These are phyloP conservation scores for Fusarium sublunatum DNA, from an alignment of 2,329 filamentous ascomycete species.

Conservation along the genomic window DNA sequence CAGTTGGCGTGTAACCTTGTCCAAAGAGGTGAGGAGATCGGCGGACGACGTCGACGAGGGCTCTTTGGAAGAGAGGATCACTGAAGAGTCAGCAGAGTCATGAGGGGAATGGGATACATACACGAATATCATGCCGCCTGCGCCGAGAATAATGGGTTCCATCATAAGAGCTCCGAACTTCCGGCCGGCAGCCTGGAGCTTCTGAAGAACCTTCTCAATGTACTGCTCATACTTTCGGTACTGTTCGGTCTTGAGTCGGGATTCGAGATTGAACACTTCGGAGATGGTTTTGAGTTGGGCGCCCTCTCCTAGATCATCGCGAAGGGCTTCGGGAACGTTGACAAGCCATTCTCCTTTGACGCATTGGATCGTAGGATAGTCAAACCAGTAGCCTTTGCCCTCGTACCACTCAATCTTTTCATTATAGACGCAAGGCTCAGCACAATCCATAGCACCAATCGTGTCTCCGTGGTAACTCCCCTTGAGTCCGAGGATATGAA, in stretches of 20 bases:
- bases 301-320: slow-evolving; percentile 57
- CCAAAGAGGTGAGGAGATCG: slow-evolving; percentile 66
- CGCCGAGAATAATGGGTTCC: slow-evolving; percentile 83
- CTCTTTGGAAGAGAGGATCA: slow-evolving; percentile 83
- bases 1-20: slow-evolving; percentile 19
- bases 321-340: slow-evolving; percentile 63
- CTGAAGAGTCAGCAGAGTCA: slow-evolving; percentile 52
- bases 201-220: slow-evolving; percentile 65
- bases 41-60: slow-evolving; percentile 75
- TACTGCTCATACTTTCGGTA: slow-evolving; percentile 68
- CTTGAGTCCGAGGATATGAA: slow-evolving; percentile 79
- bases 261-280: slow-evolving; percentile 69
- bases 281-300: slow-evolving; percentile 60
- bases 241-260: slow-evolving; percentile 58
- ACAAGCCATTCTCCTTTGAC: slow-evolving; percentile 74
- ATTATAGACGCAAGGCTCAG: slow-evolving; percentile 81
- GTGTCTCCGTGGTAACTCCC: slow-evolving; percentile 90
- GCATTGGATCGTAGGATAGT: slow-evolving; percentile 79
- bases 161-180: slow-evolving; percentile 83
- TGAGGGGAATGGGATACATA: slow-evolving; percentile 55
- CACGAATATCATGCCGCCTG: slow-evolving; percentile 85
- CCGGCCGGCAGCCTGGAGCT: slow-evolving; percentile 65
- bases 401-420: slow-evolving; percentile 88
- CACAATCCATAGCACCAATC: slow-evolving; percentile 87
- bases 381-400: slow-evolving; percentile 83